These are phyloP conservation scores for Mycena leptocephala DNA, from an alignment of 768 basidiomycete species.

Conservation along the genomic window DNA sequence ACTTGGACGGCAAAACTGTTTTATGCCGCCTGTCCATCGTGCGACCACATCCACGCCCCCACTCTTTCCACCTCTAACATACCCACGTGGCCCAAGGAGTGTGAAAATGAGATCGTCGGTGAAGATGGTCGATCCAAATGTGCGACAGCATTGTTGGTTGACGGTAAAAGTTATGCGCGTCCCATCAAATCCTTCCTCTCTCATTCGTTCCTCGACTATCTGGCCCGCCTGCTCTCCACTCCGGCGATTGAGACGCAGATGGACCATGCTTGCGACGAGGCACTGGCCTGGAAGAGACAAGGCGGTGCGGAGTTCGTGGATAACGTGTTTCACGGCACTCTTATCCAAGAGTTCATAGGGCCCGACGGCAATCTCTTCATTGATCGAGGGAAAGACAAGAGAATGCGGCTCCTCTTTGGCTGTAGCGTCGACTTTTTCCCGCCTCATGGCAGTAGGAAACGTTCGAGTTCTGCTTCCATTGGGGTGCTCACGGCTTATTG, in stretches of 20 bases:
- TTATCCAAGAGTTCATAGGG: background rate
- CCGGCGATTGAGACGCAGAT: too few species aligned
- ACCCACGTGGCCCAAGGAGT: conserved; percentile 3
- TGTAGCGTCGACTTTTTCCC: conserved; percentile 47
- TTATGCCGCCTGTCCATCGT: conserved; percentile 25
- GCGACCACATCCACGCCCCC: conserved; percentile 22
- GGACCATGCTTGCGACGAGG: too few species aligned
- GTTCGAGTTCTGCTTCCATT: conserved; percentile 33
- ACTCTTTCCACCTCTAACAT: background rate
- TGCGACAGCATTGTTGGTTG: too few species aligned
- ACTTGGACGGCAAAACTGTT: conserved; percentile 25
- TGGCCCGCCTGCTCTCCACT: too few species aligned
- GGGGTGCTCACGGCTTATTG: conserved; percentile 45
- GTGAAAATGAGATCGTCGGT: background rate
- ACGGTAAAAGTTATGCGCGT: too few species aligned
- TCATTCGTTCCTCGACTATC: too few species aligned
- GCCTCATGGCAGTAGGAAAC: conserved; percentile 34
- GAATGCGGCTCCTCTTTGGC: conserved; percentile 36
- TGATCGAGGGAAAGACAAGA: conserved; percentile 18
- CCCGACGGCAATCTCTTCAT: conserved; percentile 31
- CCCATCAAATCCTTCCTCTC: too few species aligned
- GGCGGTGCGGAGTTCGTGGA: too few species aligned
- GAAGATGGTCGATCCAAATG: conserved; percentile 3
- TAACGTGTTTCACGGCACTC: conserved; percentile 2
- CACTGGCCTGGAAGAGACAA: too few species aligned